Base-by-base conservation (phyloP, 1,284 basidiomycete species). In the Naganishia cerealis region DNA sequence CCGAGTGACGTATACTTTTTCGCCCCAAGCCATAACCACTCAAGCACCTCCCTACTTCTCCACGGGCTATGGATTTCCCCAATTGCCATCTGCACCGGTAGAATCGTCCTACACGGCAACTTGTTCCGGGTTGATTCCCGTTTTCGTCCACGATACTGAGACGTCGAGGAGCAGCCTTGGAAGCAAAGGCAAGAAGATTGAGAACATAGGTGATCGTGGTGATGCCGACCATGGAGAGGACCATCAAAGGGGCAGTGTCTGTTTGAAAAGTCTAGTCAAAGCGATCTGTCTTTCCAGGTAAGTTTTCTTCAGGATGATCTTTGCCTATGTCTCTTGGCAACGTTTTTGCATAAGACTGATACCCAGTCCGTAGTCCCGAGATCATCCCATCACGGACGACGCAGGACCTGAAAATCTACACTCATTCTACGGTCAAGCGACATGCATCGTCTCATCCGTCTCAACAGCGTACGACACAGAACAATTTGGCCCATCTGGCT, bases 221-320 rank as follows among this genome's bases (percentile, higher is more conserved):
- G 33, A 10, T 7, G 24, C 8, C 3, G 50, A 63, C 13, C 38
- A 42, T 29, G 29, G 38, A 29, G 29, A 21, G 58, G 46, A 61
- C n/a, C 13, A 2, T 24, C 46, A 50, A 21, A 53, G 39, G 48
- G 50, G 50, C 7, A 63, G 36, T 15, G 61, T 63, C 5, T 63
- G 61, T n/a, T 43, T 63, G 50, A 63, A 63, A 40, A 54, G 61
- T 53, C 24, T 63, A 12, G 46, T 54, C 12, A 63, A 53, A 52
- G 61, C 61, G 10, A 54, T 63, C 26, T 54, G 50, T 63, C 50
- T 63, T 21, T 52, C 61, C 13, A 63, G 61, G 61, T 63, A 36
- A n/a, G 61, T 26, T n/a, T 18, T 15, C 43, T 13, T 10, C 21
- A 21, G 36, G n/a, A 18, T 0, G 13, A 18, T 2, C 15, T 46